Conservation (phyloP, 345 rosid species). For the Citrus hindsii region DNA sequence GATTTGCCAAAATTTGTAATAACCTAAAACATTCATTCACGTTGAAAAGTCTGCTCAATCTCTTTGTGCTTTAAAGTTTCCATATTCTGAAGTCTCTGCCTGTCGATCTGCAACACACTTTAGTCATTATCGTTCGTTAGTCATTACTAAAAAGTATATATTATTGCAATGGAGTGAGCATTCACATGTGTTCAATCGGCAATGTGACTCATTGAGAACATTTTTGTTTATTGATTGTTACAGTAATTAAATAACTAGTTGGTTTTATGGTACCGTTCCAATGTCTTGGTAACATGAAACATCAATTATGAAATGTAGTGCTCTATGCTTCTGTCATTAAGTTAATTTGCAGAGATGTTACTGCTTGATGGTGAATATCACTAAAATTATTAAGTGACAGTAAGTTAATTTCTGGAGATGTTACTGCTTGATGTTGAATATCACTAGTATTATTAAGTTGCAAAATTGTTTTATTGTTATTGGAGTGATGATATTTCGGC, state of each 20-base stretch:
- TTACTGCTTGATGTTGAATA: too few relatives aligned
- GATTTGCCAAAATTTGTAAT: neutral
- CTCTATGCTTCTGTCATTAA: neutral
- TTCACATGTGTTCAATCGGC: neutral
- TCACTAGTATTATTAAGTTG: too few relatives aligned
- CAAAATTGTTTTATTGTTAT: neutral
- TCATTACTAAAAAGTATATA: neutral
- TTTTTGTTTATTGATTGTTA: neutral
- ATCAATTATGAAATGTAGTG: neutral
- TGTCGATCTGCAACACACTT: neutral
- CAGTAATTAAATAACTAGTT: neutral
- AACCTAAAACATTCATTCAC: neutral
- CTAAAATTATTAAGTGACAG: too few relatives aligned
- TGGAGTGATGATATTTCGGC: neutral
- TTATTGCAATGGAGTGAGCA: neutral
- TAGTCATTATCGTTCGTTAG: neutral
- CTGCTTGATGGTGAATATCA: neutral
- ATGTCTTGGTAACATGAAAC: neutral
- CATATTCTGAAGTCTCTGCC: neutral
- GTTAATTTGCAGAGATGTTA: neutral
- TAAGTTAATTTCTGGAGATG: too few relatives aligned
- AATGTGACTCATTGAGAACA: neutral
- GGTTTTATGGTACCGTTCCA: neutral
- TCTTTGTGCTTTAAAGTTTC: neutral
- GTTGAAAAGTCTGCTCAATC: neutral